These are phyloP conservation scores for Populus ilicifolia DNA, from an alignment of 345 rosid species.

Conservation along the genomic window DNA sequence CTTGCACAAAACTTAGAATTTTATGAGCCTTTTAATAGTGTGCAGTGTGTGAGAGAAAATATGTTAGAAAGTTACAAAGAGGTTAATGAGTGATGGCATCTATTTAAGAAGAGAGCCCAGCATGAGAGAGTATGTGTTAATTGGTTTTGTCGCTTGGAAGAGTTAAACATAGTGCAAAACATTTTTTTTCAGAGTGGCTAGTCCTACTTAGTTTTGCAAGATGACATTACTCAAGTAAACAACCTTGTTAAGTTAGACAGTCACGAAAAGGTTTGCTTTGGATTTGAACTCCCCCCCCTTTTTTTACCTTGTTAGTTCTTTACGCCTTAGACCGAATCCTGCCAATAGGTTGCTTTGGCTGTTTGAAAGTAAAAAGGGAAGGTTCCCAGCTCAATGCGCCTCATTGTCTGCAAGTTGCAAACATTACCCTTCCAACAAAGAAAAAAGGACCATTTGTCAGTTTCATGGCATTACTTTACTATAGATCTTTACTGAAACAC, in stretches of 20 bases:
- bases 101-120: background rate
- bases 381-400: background rate
- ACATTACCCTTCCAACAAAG: background rate
- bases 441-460: background rate
- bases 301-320: background rate
- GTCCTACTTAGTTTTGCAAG: background rate
- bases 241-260: background rate
- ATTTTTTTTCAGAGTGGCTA: background rate
- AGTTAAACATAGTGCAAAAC: background rate
- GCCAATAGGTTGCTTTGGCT: background rate
- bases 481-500: background rate
- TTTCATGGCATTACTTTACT: background rate
- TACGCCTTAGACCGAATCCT: background rate
- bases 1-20: background rate
- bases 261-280: background rate
- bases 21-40: background rate
- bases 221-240: background rate
- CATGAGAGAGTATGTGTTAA: background rate
- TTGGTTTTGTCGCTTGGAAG: background rate
- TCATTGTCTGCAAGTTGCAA: background rate
- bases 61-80: background rate
- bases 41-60: background rate
- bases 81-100: background rate
- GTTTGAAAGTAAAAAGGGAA: background rate
- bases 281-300: background rate